Evolutionary conservation across 1,139 yeast species (phyloP), one percentile per base, ranked within the genome.

Genomic region (Schwanniomyces etchellsii): DNA sequence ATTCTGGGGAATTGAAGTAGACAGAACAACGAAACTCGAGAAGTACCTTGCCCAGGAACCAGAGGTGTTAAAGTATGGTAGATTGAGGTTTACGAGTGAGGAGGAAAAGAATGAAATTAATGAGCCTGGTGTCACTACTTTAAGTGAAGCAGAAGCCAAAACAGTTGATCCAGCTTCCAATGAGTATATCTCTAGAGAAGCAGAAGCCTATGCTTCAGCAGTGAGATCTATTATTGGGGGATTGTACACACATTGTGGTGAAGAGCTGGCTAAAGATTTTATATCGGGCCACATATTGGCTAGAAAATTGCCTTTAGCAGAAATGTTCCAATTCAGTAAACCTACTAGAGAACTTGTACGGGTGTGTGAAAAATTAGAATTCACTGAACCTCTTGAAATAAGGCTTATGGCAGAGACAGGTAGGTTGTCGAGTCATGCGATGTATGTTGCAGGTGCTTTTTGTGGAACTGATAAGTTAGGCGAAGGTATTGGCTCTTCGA

Each of bases 351-450:
- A 89, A 52, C 69, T 91, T 39, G 74, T 88, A 2, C 73, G 78
- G 38, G 64, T 93, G 32, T 80, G 96, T 49, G 80, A 77, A 38
- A 77, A 91, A 43, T 83, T 89, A 50, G 74, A 76, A n/a, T 65
- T 89, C 41, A 72, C 73, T 33, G 72, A 75, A 20, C 96, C 96
- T 15, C 70, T 83, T 5, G 78, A 63, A 39, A 52, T 89, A 24
- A 78, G 95, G 52, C 71, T 93, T 37, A 64, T 91, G 37, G 91
- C 95, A 18, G 99, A 91, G 59, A 82, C 95, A 17, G 99, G 99
- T 54, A 75, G 98, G 57, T 65, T 70, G 47, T 77, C 96, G 3
- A 74, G 77, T 36, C 77, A 85, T 34, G 95, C 98, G 16, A 81
- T 88, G 27, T 91, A 75, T 48, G 84, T 89, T 12, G 95, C 91